Evolutionary conservation across 805 yeast genomes (phyloP).

Genomic region (Kregervanrija fluxuum): DNA sequence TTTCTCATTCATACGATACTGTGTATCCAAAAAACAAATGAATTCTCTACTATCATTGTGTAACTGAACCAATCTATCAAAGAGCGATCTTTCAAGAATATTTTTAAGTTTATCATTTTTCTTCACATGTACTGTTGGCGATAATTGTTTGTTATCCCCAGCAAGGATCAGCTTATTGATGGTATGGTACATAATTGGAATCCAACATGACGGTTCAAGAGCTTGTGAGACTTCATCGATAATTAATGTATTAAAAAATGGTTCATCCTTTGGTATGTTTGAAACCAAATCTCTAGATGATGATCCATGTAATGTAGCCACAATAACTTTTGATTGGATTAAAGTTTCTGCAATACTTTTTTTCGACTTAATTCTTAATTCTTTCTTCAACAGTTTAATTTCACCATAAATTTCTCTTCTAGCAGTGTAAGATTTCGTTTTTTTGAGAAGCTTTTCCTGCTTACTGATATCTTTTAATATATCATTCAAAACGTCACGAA

Average conservation of each 20-base stretch:
- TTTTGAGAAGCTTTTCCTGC: constrained; percentile 35
- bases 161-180: constrained; percentile 65
- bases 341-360: constrained; percentile 56
- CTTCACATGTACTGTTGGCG: constrained; percentile 70
- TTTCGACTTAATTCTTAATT: constrained; percentile 57
- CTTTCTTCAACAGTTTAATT: constrained; percentile 62
- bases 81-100: constrained; percentile 57
- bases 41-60: constrained; percentile 29
- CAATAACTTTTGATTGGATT: constrained; percentile 56
- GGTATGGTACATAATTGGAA: constrained; percentile 69
- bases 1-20: constrained; percentile 77
- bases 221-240: constrained; percentile 96
- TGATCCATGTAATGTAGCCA: constrained; percentile 84
- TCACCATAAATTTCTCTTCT: constrained; percentile 62
- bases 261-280: constrained; percentile 28
- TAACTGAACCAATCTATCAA: constrained; percentile 62
- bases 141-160: constrained; percentile 88
- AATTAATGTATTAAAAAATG: constrained; percentile 67
- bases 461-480: constrained; percentile 64
- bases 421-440: constrained; percentile 44
- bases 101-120: constrained; percentile 27
- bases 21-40: constrained; percentile 59
- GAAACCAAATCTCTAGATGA: constrained; percentile 64
- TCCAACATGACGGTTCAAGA: constrained; percentile 94
- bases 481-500: constrained; percentile 57